Evolutionary conservation across 2,329 filamentous ascomycete genomes (phyloP).

Genomic region (Ascochyta lentis): DNA sequence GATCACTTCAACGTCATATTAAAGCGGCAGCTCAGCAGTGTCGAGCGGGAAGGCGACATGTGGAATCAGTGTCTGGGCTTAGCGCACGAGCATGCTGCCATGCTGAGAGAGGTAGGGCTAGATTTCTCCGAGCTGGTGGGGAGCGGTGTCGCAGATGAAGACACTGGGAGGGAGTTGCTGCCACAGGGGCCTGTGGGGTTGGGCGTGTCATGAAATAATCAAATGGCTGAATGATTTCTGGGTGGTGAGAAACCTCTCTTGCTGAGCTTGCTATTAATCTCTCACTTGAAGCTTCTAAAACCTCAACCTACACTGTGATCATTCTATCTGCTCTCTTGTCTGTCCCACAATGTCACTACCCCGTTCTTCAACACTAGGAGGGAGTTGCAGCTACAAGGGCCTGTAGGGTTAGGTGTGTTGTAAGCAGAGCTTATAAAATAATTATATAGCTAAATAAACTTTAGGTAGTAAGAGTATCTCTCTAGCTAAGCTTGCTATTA

Average conservation of each 20-base stretch:
- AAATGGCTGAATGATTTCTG: too few species aligned
- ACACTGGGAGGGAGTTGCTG: background rate
- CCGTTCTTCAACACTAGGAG: background rate
- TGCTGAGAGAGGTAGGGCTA: slow-evolving; percentile 83
- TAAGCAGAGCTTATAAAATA: background rate
- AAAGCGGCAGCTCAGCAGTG: slow-evolving; percentile 83
- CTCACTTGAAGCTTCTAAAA: too few species aligned
- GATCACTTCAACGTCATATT: slow-evolving; percentile 88
- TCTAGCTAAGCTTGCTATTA: too few species aligned
- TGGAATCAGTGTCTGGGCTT: slow-evolving; percentile 85
- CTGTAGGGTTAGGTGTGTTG: slow-evolving; percentile 40
- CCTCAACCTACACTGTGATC: too few species aligned
- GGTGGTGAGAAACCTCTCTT: too few species aligned
- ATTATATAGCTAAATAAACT: too few species aligned
- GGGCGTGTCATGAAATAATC: slow-evolving; percentile 24
- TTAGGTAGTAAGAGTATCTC: too few species aligned
- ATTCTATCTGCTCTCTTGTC: too few species aligned
- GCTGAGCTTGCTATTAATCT: too few species aligned
- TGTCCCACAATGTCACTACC: too few species aligned
- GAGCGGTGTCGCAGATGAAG: slow-evolving; percentile 26
- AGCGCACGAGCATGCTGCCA: slow-evolving; percentile 78
- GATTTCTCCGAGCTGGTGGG: slow-evolving; percentile 88
- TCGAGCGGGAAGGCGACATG: slow-evolving; percentile 74
- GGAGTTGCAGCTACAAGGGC: background rate
- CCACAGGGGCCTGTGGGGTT: slow-evolving; percentile 32